Evolutionary conservation across 2,329 filamentous ascomycete genomes (phyloP), one percentile per base, ranked within the genome.

Genomic region (Penicillium sp.): DNA sequence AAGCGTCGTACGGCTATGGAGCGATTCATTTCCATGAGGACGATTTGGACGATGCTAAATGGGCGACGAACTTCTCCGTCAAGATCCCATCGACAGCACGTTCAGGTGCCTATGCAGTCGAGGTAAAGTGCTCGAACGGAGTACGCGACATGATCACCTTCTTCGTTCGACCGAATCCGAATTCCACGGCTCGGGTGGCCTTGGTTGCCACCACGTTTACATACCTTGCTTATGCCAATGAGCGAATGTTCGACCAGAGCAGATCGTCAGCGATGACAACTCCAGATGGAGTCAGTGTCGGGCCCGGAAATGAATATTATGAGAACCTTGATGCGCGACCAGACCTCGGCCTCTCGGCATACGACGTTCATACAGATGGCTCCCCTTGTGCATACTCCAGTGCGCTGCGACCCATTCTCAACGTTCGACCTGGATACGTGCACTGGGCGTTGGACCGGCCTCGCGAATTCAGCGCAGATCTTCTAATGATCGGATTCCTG

Each of bases 21-120:
- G 71, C 71, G 1, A 74, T 74, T 39, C 71, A 74, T 50, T 74
- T 74, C 56, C 71, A 74, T 51, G 71, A 74, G 18, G 71, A 74
- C 46, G 71, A 74, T 50, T 50, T 73, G 7, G 71, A 74, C 53
- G 72, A 74, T 57, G 71, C 72, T 3, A 57, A 49, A 7, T 73
- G 69, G 70, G 61, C 58, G 6, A 73, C 68, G 1, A 65, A 72
- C 52, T 71, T 73, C 46, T 71, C 32, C 62, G 61, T 43, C 3
- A 41, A 6, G 2, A n/a, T 45, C 7, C 43, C 43, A 34, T 45
- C 43, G 4, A 46, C 53, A 23, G 50, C 62, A 19, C 55, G 52
- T 1, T 69, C 65, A 18, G 67, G 69, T n/a, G 61, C 63, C 19
- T 70, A 71, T 57, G 62, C 66, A 1, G 57, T 73, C 26, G 59